Evolutionary conservation across 257 asterid genomes (phyloP).

Genomic region (Datura wrightii): DNA sequence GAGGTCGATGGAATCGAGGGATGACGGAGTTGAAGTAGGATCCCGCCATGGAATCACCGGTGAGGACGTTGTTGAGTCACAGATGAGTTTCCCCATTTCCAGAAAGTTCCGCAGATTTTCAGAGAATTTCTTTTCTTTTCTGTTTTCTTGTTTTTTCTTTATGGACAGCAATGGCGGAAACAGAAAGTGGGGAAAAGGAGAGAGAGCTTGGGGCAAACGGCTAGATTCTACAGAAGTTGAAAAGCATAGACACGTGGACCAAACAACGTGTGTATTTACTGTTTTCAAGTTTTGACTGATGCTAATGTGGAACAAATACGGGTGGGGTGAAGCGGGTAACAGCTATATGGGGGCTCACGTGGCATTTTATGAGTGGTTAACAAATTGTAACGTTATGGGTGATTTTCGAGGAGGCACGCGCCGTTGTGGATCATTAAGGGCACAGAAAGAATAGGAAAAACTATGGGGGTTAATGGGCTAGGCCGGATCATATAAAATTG

Average conservation of each 20-base stretch:
- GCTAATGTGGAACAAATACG: constrained; percentile 30
- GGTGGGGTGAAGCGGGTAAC: constrained; percentile 22
- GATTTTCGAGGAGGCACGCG: constrained; percentile 41
- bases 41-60: constrained; percentile 88
- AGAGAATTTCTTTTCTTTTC: not conserved
- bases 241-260: constrained; percentile 52
- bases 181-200: constrained; percentile 32
- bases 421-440: not conserved
- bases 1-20: constrained; percentile 40
- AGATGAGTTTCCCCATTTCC: constrained; percentile 83
- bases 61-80: constrained; percentile 87
- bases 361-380: constrained; percentile 35
- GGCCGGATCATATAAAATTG: too few relatives aligned
- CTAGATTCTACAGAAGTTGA: constrained; percentile 57
- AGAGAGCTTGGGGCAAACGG: constrained; percentile 57
- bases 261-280: constrained; percentile 23
- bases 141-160: constrained; percentile 13
- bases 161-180: constrained; percentile 42
- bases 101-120: not conserved
- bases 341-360: constrained; percentile 30
- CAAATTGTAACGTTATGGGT: constrained; percentile 43
- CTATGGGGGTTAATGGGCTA: too few relatives aligned
- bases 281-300: not conserved
- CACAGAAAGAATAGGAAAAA: not conserved
- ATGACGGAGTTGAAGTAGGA: constrained; percentile 68